Percentiles rank a stretch among this genome's conserved stretches.
Conservation (phyloP, 805 yeast species). For the Saccharomycopsis synnaedendra region DNA sequence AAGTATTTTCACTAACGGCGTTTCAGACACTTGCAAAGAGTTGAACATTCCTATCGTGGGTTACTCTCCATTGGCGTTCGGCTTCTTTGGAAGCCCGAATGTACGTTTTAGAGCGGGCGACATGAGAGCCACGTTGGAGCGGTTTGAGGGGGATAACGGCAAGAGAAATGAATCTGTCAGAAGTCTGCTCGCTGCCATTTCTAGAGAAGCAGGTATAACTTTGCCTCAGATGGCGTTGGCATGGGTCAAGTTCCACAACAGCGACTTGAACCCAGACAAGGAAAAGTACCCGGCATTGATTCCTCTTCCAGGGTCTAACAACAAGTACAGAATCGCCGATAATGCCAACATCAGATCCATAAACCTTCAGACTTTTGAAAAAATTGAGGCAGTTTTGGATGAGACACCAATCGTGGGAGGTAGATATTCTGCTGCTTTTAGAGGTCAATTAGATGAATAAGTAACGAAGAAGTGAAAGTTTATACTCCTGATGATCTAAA, state of each 20-base stretch:
- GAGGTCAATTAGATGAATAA: too few relatives aligned
- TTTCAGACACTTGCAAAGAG: constrained; percentile 46
- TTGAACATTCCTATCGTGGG: constrained; percentile 56
- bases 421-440: constrained; percentile 27
- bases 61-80: constrained; percentile 78
- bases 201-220: constrained; percentile 34
- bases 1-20: constrained; percentile 50
- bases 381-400: constrained; percentile 36
- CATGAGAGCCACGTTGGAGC: constrained; percentile 37
- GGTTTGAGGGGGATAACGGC: constrained; percentile 40
- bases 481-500: too few relatives aligned
- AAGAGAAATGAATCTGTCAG: not conserved
- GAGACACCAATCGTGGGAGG: constrained; percentile 40
- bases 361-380: constrained; percentile 42
- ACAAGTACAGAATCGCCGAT: constrained; percentile 44
- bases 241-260: constrained; percentile 40
- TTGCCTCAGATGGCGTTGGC: constrained; percentile 64
- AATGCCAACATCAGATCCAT: constrained; percentile 41
- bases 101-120: constrained; percentile 47
- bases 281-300: constrained; percentile 30
- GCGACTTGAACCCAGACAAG: not conserved
- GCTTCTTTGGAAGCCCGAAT: constrained; percentile 47
- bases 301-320: constrained; percentile 76
- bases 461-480: too few relatives aligned
- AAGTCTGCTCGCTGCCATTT: constrained; percentile 29